Conservation (phyloP, 2,329 filamentous ascomycete species). For the Apiospora sp. region DNA sequence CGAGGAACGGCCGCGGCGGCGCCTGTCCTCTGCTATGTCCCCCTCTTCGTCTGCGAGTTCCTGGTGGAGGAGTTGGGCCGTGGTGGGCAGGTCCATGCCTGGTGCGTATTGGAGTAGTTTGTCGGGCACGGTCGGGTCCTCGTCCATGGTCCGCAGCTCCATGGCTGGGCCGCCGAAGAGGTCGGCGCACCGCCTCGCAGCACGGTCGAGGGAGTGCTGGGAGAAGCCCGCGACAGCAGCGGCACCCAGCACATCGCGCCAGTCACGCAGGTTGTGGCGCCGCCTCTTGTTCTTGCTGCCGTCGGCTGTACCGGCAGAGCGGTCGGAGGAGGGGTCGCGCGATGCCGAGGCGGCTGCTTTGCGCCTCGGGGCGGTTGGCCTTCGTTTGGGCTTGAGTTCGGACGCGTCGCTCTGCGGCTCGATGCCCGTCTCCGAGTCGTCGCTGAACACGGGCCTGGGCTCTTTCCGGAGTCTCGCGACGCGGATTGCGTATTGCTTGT, state of each 20-base stretch:
- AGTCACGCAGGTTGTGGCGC: slow-evolving; percentile 66
- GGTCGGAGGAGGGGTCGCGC: slow-evolving; percentile 11
- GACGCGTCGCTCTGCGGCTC: slow-evolving; percentile 18
- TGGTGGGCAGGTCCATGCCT: slow-evolving; percentile 32
- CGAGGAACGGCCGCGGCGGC: slow-evolving; percentile 24
- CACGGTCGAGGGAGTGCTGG: slow-evolving; percentile 68
- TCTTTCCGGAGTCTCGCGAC: slow-evolving; percentile 53
- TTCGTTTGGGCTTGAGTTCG: slow-evolving; percentile 6
- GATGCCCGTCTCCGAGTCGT: slow-evolving; percentile 12
- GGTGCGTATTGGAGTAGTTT: slow-evolving; percentile 40
- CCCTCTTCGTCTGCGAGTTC: slow-evolving; percentile 29
- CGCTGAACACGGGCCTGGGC: slow-evolving; percentile 34
- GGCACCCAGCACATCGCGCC: slow-evolving; percentile 84
- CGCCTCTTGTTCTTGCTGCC: slow-evolving; percentile 26
- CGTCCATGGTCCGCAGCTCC: slow-evolving; percentile 62
- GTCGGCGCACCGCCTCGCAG: slow-evolving; percentile 76
- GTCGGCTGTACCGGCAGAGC: not conserved
- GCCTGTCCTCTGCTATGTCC: slow-evolving; percentile 2
- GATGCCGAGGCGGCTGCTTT: slow-evolving; percentile 3
- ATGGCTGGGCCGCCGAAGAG: slow-evolving; percentile 78
- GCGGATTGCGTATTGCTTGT: slow-evolving; percentile 55
- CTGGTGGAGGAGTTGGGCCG: slow-evolving; percentile 19
- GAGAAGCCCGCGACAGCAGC: slow-evolving; percentile 80
- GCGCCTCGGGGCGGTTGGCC: not conserved
- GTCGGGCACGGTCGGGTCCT: slow-evolving; percentile 21